phyloP scores from a whole-genome alignment of 495 filamentous ascomycete genomes.

The Hypoxylon subgilvum region DNA sequence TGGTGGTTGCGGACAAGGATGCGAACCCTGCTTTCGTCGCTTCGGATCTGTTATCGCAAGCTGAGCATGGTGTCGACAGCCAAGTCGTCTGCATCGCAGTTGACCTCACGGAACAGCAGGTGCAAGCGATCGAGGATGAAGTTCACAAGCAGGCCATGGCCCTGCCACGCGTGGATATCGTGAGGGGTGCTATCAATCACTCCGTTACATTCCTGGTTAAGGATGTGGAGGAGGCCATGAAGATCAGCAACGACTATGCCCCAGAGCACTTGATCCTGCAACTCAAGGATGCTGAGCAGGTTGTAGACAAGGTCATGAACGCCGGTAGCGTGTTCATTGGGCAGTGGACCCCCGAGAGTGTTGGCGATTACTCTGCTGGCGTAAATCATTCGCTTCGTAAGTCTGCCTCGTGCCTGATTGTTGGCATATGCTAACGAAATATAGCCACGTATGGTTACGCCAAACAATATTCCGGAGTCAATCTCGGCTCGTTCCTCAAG shows the following conservation, averaged over 20 bases:
- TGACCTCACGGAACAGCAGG: conserved; percentile 70
- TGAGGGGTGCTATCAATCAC: conserved; percentile 87
- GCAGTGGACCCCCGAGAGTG: conserved; percentile 93
- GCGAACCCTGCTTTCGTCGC: conserved; percentile 95
- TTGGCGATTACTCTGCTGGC: conserved; percentile 96
- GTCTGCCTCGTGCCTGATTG: conserved; percentile 42
- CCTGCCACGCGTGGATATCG: conserved; percentile 89
- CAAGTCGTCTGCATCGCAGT: conserved; percentile 93
- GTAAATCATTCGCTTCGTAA: conserved; percentile 97
- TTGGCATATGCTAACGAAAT: neutral
- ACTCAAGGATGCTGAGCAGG: conserved; percentile 70
- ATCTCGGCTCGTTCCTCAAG: conserved; percentile 92
- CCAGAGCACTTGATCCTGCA: conserved; percentile 97
- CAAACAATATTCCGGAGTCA: conserved; percentile 97
- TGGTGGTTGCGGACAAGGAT: conserved; percentile 89
- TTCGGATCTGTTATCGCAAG: conserved; percentile 91
- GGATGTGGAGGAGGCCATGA: conserved; percentile 82
- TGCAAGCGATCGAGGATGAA: conserved; percentile 86
- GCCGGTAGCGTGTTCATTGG: conserved; percentile 96
- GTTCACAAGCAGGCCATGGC: conserved; percentile 87
- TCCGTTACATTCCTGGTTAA: conserved; percentile 85
- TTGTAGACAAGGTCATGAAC: conserved; percentile 83
- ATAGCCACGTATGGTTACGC: conserved; percentile 95
- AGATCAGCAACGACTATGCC: conserved; percentile 90
- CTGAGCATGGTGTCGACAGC: conserved; percentile 93